Percentiles rank a stretch among this genome's conserved stretches.
These are phyloP conservation scores for Xylariaceae sp. DNA, from an alignment of 2,329 filamentous ascomycete species.

Conservation along the genomic window DNA sequence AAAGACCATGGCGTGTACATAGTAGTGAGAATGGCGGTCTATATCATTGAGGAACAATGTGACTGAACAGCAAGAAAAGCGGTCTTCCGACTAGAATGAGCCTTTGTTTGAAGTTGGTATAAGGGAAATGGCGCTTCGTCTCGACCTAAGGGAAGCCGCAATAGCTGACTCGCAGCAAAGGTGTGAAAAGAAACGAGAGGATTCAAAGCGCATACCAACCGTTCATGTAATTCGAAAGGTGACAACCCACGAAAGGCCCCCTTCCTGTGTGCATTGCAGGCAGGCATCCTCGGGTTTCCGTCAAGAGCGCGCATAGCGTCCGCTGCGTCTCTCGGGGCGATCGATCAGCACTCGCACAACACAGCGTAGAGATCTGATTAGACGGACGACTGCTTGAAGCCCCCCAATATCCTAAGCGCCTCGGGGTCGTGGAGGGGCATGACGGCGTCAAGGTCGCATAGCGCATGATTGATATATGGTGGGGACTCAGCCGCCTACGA, in stretches of 20 bases:
- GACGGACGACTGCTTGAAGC: slow-evolving; percentile 1
- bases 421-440: slow-evolving; percentile 3
- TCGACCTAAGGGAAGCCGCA: too few species aligned
- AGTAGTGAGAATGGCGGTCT: too few species aligned
- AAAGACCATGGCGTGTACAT: too few species aligned
- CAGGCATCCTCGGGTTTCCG: neutral
- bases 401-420: slow-evolving; percentile 11
- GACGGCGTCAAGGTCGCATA: slow-evolving; percentile 11
- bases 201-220: neutral
- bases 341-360: slow-evolving; percentile 1
- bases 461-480: slow-evolving; percentile 15
- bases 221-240: too few species aligned
- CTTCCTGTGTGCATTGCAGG: neutral
- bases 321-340: neutral
- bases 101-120: too few species aligned
- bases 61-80: too few species aligned
- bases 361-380: slow-evolving; percentile 2
- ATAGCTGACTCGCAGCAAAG: too few species aligned
- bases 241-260: too few species aligned
- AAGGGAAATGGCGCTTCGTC: too few species aligned
- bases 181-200: neutral
- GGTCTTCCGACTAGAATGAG: too few species aligned
- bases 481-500: slow-evolving; percentile 6
- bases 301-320: neutral
- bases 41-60: too few species aligned